These are phyloP conservation scores for Phytophthora litchii DNA, from an alignment of 352 stramenopile genomes.

Conservation along the genomic window DNA sequence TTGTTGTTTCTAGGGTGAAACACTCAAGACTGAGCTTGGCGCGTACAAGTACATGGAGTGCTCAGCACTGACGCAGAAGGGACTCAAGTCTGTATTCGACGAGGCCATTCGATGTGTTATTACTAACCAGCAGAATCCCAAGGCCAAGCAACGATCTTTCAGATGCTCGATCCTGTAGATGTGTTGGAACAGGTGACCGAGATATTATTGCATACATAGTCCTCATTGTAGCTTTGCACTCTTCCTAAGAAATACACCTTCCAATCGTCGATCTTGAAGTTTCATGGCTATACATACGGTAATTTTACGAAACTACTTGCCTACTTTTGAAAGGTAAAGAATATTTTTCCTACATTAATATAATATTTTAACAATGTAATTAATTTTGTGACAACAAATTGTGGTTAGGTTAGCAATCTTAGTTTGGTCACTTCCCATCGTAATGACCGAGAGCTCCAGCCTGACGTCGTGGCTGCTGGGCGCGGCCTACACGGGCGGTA, in stretches of 20 bases:
- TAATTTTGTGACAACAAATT: background rate
- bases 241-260: conserved; percentile 3
- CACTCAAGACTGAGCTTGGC: conserved; percentile 88
- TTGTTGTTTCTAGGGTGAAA: conserved; percentile 62
- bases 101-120: conserved; percentile 92
- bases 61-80: conserved; percentile 93
- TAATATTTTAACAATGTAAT: conserved; percentile 8
- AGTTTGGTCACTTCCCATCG: conserved; percentile 1
- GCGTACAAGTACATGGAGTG: conserved; percentile 95
- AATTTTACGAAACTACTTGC: background rate
- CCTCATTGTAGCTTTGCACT: conserved; percentile 18
- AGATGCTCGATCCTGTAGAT: conserved; percentile 77
- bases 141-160: conserved; percentile 46
- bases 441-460: conserved; percentile 54
- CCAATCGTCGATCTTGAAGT: conserved; percentile 13
- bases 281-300: conserved; percentile 2
- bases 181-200: conserved; percentile 7
- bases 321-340: background rate
- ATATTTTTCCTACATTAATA: background rate
- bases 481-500: conserved; percentile 61
- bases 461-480: conserved; percentile 67
- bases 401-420: conserved; percentile 10
- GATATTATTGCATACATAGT: conserved; percentile 22
- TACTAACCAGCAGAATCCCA: conserved; percentile 77
- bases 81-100: conserved; percentile 95